phyloP scores from a whole-genome alignment of 768 basidiomycete genomes.

The Xerocomellus intermedius region DNA sequence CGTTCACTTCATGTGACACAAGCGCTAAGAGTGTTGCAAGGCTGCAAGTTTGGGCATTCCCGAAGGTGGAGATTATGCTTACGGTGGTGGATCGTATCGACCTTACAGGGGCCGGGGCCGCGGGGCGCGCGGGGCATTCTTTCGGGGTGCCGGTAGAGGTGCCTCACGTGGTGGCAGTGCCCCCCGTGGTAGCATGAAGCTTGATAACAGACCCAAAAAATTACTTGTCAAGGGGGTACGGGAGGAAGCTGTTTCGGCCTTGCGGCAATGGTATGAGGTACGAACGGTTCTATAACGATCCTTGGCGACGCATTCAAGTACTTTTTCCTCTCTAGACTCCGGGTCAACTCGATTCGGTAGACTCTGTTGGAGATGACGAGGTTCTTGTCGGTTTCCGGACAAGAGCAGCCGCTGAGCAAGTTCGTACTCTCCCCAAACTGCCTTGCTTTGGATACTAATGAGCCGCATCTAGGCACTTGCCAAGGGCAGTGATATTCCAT shows the following conservation, averaged over 20 bases:
- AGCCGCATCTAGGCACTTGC: constrained; percentile 57
- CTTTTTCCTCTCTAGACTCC: constrained; percentile 44
- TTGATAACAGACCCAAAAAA: constrained; percentile 87
- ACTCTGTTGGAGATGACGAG: constrained; percentile 53
- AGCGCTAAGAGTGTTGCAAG: constrained; percentile 35
- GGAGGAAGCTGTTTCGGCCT: constrained; percentile 51
- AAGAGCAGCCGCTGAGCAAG: constrained; percentile 76
- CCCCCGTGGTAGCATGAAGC: constrained; percentile 74
- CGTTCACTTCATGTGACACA: neutral
- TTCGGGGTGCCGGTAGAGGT: constrained; percentile 62
- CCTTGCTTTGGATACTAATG: constrained; percentile 9
- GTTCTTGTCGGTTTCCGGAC: constrained; percentile 69
- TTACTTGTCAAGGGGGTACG: constrained; percentile 70
- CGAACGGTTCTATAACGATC: constrained; percentile 1
- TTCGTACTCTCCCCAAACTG: constrained; percentile 29
- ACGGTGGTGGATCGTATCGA: constrained; percentile 45
- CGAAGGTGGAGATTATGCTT: constrained; percentile 42
- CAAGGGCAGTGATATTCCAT: constrained; percentile 67
- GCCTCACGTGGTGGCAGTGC: constrained; percentile 68
- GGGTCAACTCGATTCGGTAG: constrained; percentile 69
- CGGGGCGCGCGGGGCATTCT: constrained; percentile 55
- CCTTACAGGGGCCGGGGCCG: constrained; percentile 69
- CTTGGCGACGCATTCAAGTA: neutral
- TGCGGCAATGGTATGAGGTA: constrained; percentile 87
- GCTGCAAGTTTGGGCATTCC: constrained; percentile 74